Base-by-base conservation (phyloP, 148 eudicot genomes). In the Nepenthes mirabilis region DNA sequence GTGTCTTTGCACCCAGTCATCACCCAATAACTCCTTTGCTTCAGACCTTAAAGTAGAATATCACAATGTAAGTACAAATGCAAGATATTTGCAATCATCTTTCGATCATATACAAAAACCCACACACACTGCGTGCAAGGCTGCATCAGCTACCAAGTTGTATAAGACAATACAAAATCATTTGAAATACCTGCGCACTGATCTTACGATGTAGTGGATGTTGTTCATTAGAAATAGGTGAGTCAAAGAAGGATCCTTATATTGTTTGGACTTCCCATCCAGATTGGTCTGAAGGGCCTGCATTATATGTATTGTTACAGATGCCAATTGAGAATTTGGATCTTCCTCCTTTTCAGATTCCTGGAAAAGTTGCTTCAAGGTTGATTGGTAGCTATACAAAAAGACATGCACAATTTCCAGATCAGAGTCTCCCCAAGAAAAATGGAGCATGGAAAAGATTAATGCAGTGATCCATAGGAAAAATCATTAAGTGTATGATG, bases 1-100 rank as follows among this genome's bases (percentile, higher is more conserved):
- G 65, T 93, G 99, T 69, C 95, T 82, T 76, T 93, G 99, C 73
- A 93, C 89, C 99, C 99, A 93, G 67, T 93, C 99, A 72, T 93
- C 99, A 49, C 99, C 95, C 70, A 93, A 73, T 51, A 93, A 70
- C 74, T 86, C 96, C 70, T 82, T 93, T 36, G 96, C 99, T 75
- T 93, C 96, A 57, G 99, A 88, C 76, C 99, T 93, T 58, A 40
- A 47, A 60, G 58, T 37, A 61, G 52, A 55, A 61, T n/a, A 49
- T 49, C 2, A 23, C 23, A 2, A 52, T 51, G 1, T 54, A 36
- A 70, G 64, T 50, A 43, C 33, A 35, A 47, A 54, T 23, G 23
- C 23, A 23, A 23, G 23, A 23, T 23, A 23, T 23, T 23, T 23
- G 23, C 23, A 23, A 23, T 23, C 23, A 23, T 23, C 23, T 23